Percentiles rank a stretch among this genome's conserved stretches.
phyloP scores from a whole-genome alignment of 129 eudicot genomes.

The Pseudognaphalium luteoalbum region DNA sequence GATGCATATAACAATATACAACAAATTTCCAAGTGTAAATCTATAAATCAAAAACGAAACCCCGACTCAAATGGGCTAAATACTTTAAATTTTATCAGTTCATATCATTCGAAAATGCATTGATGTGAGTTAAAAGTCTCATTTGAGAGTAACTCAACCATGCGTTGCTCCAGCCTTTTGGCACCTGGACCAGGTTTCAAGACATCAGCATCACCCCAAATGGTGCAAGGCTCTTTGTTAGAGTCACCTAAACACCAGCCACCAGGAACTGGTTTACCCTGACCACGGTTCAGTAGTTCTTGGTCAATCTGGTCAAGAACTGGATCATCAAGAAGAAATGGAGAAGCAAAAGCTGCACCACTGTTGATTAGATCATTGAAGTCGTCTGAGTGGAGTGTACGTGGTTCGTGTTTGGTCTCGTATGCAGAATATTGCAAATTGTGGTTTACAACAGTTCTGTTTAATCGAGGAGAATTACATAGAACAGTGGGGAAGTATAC shows the following conservation, averaged over 20 bases:
- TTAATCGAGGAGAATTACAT: slow-evolving; percentile 70
- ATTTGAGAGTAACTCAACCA: slow-evolving; percentile 56
- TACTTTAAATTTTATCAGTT: background rate
- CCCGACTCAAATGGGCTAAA: background rate
- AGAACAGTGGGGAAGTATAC: slow-evolving; percentile 79
- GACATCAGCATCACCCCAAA: slow-evolving; percentile 95
- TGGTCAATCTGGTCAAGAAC: slow-evolving; percentile 78
- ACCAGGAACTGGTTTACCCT: slow-evolving; percentile 73
- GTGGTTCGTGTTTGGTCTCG: slow-evolving; percentile 44
- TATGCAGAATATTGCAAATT: slow-evolving; percentile 53
- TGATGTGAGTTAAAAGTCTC: slow-evolving; percentile 50
- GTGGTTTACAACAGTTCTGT: slow-evolving; percentile 68
- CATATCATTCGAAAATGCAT: slow-evolving; percentile 56
- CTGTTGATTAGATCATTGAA: slow-evolving; percentile 47
- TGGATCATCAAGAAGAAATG: slow-evolving; percentile 56
- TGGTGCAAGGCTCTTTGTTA: slow-evolving; percentile 42
- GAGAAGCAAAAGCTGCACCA: slow-evolving; percentile 89
- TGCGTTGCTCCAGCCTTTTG: slow-evolving; percentile 53
- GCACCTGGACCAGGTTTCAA: slow-evolving; percentile 86
- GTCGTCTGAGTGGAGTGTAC: slow-evolving; percentile 49
- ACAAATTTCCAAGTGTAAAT: slow-evolving; percentile 24
- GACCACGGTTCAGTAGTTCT: slow-evolving; percentile 52
- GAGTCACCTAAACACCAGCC: slow-evolving; percentile 95
- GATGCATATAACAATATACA: slow-evolving; percentile 34
- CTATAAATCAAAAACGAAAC: background rate